Evolutionary conservation across 495 filamentous ascomycete genomes (phyloP).

Genomic region (Penicillium waksmanii): DNA sequence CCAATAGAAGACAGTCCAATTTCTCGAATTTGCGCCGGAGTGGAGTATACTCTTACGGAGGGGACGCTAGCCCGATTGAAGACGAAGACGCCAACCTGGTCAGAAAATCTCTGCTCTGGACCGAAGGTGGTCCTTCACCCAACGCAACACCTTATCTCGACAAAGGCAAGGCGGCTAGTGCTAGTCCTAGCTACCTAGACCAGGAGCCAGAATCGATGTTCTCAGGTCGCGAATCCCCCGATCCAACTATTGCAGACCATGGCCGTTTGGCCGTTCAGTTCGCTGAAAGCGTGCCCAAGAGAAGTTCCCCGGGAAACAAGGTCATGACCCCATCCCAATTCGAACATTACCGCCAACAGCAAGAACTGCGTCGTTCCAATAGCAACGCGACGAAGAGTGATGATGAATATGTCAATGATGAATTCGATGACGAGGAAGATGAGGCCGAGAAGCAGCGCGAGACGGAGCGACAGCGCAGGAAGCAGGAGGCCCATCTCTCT

Average conservation of each 20-base stretch:
- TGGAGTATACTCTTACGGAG: slow-evolving; percentile 47
- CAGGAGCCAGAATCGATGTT: slow-evolving; percentile 26
- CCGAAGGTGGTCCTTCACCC: slow-evolving; percentile 29
- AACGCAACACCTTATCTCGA: slow-evolving; percentile 56
- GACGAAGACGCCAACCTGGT: slow-evolving; percentile 74
- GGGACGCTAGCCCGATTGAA: slow-evolving; percentile 51
- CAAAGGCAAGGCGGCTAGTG: slow-evolving; percentile 24
- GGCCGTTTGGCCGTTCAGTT: slow-evolving; percentile 58
- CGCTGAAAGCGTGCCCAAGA: slow-evolving; percentile 44
- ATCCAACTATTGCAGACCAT: slow-evolving; percentile 51
- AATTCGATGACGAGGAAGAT: slow-evolving; percentile 86
- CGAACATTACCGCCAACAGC: slow-evolving; percentile 79
- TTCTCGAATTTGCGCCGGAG: slow-evolving; percentile 49
- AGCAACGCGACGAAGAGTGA: slow-evolving; percentile 54
- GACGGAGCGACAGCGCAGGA: slow-evolving; percentile 74
- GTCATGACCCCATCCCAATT: slow-evolving; percentile 91
- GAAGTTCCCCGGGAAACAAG: slow-evolving; percentile 59
- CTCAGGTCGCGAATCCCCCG: slow-evolving; percentile 29
- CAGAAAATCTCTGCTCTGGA: slow-evolving; percentile 57
- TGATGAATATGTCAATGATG: slow-evolving; percentile 49
- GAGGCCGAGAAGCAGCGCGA: slow-evolving; percentile 75
- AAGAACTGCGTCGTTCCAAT: slow-evolving; percentile 64
- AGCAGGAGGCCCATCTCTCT: slow-evolving; percentile 88
- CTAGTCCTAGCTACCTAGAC: slow-evolving; percentile 16
- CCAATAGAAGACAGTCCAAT: slow-evolving; percentile 33